phyloP scores from a whole-genome alignment of 495 filamentous ascomycete species.

The Hypoxylon cercidicola region DNA sequence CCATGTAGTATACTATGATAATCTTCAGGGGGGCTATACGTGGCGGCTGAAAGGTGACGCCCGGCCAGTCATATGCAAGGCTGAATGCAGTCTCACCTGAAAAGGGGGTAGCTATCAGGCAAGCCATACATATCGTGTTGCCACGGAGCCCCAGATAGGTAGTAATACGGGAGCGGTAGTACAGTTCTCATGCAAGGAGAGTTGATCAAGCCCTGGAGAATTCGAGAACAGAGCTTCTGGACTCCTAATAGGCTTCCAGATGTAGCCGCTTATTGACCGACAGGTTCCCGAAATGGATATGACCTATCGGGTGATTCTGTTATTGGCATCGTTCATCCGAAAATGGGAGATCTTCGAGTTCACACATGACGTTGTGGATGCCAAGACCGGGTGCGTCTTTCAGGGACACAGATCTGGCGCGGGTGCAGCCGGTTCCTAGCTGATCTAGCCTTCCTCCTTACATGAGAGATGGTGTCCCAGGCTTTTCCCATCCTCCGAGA shows the following conservation, averaged over 20 bases:
- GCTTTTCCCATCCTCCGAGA: conserved; percentile 24
- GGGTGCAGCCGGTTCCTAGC: conserved; percentile 34
- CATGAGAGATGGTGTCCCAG: conserved; percentile 31
- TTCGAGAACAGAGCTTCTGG: conserved; percentile 13
- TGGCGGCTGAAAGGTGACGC: conserved; percentile 18
- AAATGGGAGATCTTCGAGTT: conserved; percentile 36
- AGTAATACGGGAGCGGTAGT: conserved; percentile 19
- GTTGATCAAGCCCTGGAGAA: conserved; percentile 12
- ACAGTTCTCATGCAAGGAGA: conserved; percentile 17
- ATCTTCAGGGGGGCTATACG: conserved; percentile 9
- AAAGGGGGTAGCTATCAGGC: conserved; percentile 3
- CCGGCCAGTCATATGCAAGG: conserved; percentile 28
- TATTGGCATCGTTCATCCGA: conserved; percentile 41
- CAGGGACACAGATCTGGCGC: conserved; percentile 39
- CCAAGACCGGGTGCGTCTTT: conserved; percentile 36
- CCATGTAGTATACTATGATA: conserved; percentile 9
- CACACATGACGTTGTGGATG: conserved; percentile 42
- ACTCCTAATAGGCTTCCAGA: conserved; percentile 29
- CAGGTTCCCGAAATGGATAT: conserved; percentile 38
- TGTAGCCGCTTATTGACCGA: conserved; percentile 25
- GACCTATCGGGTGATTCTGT: conserved; percentile 31
- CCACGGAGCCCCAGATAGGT: conserved; percentile 20
- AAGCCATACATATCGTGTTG: conserved; percentile 22
- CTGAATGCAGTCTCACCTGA: conserved; percentile 27
- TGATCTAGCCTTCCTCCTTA: conserved; percentile 29